Evolutionary conservation across 2,329 filamentous ascomycete genomes (phyloP), one percentile per base, ranked within the genome.

Genomic region (Intubia oerlemansii): DNA sequence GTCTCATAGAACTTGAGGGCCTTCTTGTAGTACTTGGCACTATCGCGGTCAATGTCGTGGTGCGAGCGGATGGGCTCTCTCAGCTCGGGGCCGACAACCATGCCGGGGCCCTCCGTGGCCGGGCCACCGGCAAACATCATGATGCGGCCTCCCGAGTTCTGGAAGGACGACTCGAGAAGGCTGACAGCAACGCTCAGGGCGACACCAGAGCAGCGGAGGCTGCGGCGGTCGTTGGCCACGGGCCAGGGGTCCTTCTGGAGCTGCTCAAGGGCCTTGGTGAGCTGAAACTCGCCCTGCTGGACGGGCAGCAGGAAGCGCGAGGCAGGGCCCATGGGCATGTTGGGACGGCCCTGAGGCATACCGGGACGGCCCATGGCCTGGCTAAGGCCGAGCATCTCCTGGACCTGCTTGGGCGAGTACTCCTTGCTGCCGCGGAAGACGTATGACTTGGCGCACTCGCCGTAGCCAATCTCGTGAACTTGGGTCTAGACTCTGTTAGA

Each of bases 11-110:
- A 95, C 72, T 95, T 98, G 28, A 93, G 54, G 14, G 88, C 88
- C 56, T 98, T 98, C 63, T 98, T 98, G 57, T 91, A 95, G 55
- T 95, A 93, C 53, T 98, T 98, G 56, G 92, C 91, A 49, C 93
- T 93, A 52, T 98, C 88, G 33, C 84, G 72, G 48, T 98, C 88
- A 50, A 98, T 98, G 44, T 98, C 88, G 52, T 98, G 88, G 54
- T 98, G 88, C 24, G 85, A 95, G 45, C 88, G 76, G 39, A 98
- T 95, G 8, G 90, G 82, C 49, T 98, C 88, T 49, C 85, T 77
- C 39, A 98, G 59, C 53, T 98, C 88, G 15, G 88, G 80, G 3
- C 84, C 84, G 46, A 98, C 88, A 18, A 98, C 88, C 66, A 92
- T 82, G 35, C 88, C 88, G 9, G 88, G 88, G 2, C 88, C 88